Evolutionary conservation across 805 yeast genomes (phyloP).

Genomic region (Candida caryicola): DNA sequence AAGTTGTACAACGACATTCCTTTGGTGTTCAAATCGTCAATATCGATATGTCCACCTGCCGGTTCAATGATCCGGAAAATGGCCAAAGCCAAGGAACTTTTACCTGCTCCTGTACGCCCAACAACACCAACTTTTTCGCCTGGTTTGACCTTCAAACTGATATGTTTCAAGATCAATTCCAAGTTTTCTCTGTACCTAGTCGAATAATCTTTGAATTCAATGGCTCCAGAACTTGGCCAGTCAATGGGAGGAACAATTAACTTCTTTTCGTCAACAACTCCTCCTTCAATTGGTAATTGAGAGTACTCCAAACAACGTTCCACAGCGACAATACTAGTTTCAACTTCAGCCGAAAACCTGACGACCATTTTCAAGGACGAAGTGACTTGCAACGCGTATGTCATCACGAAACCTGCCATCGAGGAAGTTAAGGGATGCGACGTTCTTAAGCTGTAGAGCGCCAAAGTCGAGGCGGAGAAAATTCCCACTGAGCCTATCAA

Average conservation of each 20-base stretch:
- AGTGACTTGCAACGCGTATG: slow-evolving; percentile 60
- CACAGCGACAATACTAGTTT: slow-evolving; percentile 62
- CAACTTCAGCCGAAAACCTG: slow-evolving; percentile 61
- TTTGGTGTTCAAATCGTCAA: slow-evolving; percentile 18
- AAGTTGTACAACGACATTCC: slow-evolving; percentile 17
- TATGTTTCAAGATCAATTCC: slow-evolving; percentile 17
- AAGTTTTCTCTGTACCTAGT: slow-evolving; percentile 20
- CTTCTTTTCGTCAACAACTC: slow-evolving; percentile 64
- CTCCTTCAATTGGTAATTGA: slow-evolving; percentile 42
- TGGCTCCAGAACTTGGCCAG: slow-evolving; percentile 79
- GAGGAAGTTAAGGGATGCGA: slow-evolving; percentile 50
- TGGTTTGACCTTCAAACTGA: slow-evolving; percentile 14
- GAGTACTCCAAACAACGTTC: slow-evolving; percentile 67
- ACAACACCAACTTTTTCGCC: slow-evolving; percentile 28
- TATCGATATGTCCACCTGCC: slow-evolving; percentile 15
- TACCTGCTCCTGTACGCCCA: slow-evolving; percentile 28
- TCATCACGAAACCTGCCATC: slow-evolving; percentile 62
- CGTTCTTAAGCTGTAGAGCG: slow-evolving; percentile 39
- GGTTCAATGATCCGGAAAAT: slow-evolving; percentile 24
- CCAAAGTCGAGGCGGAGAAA: slow-evolving; percentile 34
- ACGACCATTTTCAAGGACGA: slow-evolving; percentile 54
- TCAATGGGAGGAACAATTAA: slow-evolving; percentile 60
- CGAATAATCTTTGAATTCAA: slow-evolving; percentile 47
- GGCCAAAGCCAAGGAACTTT: slow-evolving; percentile 24
- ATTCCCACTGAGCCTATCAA: slow-evolving; percentile 22